These are phyloP conservation scores for Furcasterigmium sp. DNA, from an alignment of 2,329 filamentous ascomycete genomes.

Conservation along the genomic window DNA sequence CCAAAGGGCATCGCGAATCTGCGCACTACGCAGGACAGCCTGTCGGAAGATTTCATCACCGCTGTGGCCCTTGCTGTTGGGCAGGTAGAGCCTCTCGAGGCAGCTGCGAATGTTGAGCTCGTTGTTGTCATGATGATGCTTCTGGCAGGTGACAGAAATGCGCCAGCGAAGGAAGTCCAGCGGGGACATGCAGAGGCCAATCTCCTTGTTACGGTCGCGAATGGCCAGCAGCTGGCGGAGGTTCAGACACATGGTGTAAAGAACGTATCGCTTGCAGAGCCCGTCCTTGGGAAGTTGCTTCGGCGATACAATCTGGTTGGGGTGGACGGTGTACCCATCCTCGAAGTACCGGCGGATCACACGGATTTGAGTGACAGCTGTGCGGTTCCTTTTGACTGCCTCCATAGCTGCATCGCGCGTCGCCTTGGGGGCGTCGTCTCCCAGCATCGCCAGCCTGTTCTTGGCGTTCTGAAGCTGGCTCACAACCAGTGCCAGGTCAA, in stretches of 20 bases:
- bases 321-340: slow-evolving; percentile 20
- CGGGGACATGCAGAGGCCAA: slow-evolving; percentile 25
- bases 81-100: not conserved
- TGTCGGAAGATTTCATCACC: slow-evolving; percentile 21
- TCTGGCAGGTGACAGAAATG: slow-evolving; percentile 10
- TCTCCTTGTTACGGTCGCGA: slow-evolving; percentile 9
- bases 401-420: slow-evolving; percentile 6
- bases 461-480: slow-evolving; percentile 4
- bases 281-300: slow-evolving; percentile 22
- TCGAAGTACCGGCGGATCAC: slow-evolving; percentile 29
- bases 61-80: not conserved
- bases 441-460: not conserved
- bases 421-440: not conserved
- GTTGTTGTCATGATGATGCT: slow-evolving; percentile 3
- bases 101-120: slow-evolving; percentile 4
- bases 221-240: slow-evolving; percentile 24
- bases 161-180: slow-evolving; percentile 33
- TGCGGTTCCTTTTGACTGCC: slow-evolving; percentile 2
- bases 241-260: slow-evolving; percentile 28
- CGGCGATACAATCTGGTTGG: slow-evolving; percentile 29
- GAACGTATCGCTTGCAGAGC: slow-evolving; percentile 25
- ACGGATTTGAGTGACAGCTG: slow-evolving; percentile 22
- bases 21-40: slow-evolving; percentile 2
- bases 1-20: no score
- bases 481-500: slow-evolving; percentile 15